Evolutionary conservation across 805 yeast genomes (phyloP).

Genomic region (Torulaspora delbrueckii): DNA sequence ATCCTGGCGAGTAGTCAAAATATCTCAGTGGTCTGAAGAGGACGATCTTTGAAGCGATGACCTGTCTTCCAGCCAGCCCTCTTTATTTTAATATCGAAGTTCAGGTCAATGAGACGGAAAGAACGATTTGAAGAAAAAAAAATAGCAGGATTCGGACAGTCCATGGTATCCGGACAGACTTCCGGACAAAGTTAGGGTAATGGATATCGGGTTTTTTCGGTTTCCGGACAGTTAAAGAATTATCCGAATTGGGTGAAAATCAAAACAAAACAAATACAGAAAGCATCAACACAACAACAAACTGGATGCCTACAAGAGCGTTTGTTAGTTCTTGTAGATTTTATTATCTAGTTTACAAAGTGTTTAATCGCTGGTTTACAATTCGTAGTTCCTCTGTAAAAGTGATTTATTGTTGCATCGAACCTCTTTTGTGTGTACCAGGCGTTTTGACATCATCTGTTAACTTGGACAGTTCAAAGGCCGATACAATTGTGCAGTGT

Average conservation of each 20-base stretch:
- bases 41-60: neutral
- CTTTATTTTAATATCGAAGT: neutral
- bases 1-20: neutral
- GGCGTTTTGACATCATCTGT: neutral
- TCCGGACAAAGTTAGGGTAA: neutral
- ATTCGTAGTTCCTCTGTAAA: neutral
- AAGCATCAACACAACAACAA: slow-evolving; percentile 5
- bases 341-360: neutral
- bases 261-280: slow-evolving; percentile 9
- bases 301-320: neutral
- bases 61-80: neutral
- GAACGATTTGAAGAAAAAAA: neutral
- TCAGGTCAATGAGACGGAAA: neutral
- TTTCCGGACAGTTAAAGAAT: slow-evolving; percentile 1
- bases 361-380: neutral
- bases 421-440: neutral
- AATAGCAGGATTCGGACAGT: neutral
- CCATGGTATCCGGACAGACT: neutral
- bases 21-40: no score
- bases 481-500: neutral
- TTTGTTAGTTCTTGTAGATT: neutral
- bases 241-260: slow-evolving; percentile 8
- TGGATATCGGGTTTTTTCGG: neutral
- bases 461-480: neutral
- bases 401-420: neutral